These are phyloP conservation scores for Kockovaella imperatae DNA, from an alignment of 768 basidiomycete species.

Conservation along the genomic window DNA sequence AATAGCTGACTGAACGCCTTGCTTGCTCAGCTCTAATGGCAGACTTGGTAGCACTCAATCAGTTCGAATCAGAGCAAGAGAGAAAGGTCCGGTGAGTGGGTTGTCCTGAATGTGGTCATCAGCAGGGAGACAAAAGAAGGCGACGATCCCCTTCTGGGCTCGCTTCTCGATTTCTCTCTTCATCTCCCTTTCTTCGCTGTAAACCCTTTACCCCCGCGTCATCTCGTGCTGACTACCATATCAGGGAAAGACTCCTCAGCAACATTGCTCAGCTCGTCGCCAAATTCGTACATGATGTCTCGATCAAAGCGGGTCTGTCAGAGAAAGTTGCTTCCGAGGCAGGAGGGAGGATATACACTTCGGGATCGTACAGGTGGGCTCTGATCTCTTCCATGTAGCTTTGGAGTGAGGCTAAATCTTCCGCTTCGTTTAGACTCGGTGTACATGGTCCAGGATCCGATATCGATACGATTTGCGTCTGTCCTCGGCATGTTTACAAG, in stretches of 20 bases:
- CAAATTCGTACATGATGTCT: conserved; percentile 80
- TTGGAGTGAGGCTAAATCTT: background rate
- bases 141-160: too few species aligned
- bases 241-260: conserved; percentile 85
- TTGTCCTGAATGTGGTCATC: too few species aligned
- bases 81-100: conserved; percentile 68
- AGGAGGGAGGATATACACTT: conserved; percentile 98
- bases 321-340: conserved; percentile 79
- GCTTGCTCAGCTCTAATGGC: conserved; percentile 60
- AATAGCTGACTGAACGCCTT: background rate
- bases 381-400: background rate
- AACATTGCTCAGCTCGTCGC: conserved; percentile 82
- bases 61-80: conserved; percentile 85
- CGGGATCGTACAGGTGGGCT: conserved; percentile 73
- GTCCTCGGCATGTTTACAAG: conserved; percentile 88
- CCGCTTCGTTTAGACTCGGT: conserved; percentile 54
- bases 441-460: conserved; percentile 93
- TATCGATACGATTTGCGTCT: conserved; percentile 97
- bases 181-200: background rate
- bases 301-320: conserved; percentile 70
- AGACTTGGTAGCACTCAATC: conserved; percentile 74
- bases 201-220: too few species aligned
- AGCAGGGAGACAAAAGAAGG: too few species aligned
- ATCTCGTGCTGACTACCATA: background rate
- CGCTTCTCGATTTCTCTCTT: background rate